phyloP scores from a whole-genome alignment of 2,329 filamentous ascomycete genomes.

The Boeremia lycopersici region DNA sequence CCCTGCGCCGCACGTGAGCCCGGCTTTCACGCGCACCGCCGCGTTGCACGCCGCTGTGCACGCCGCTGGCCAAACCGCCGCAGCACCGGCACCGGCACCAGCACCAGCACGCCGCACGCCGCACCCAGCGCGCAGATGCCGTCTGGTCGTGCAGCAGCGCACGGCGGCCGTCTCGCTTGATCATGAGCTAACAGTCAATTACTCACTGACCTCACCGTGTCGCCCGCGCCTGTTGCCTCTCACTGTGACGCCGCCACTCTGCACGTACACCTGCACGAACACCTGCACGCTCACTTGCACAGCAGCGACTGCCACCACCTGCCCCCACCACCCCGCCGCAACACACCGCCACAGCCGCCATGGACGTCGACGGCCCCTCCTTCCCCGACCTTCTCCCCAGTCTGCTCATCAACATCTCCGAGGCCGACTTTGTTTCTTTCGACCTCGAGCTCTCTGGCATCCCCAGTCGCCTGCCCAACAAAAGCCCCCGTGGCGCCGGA shows the following conservation, averaged over 20 bases:
- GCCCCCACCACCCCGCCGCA: neutral
- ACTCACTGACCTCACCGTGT: slow-evolving; percentile 6
- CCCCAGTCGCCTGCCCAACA: slow-evolving; percentile 47
- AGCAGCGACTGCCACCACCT: neutral
- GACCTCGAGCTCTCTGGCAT: slow-evolving; percentile 73
- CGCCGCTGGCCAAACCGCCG: too few species aligned
- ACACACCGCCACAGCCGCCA: slow-evolving; percentile 36
- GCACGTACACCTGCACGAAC: neutral
- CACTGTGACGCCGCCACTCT: neutral
- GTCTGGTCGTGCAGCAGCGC: neutral
- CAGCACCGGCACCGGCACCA: neutral
- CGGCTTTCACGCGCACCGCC: neutral
- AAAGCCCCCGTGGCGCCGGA: slow-evolving; percentile 40
- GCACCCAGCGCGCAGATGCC: neutral
- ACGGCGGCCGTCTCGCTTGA: slow-evolving; percentile 7
- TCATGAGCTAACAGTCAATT: slow-evolving; percentile 15
- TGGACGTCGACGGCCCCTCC: slow-evolving; percentile 62
- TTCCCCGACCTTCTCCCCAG: slow-evolving; percentile 60
- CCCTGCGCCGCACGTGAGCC: slow-evolving; percentile 8
- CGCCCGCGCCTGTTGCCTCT: neutral
- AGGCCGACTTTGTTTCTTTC: slow-evolving; percentile 66
- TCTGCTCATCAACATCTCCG: slow-evolving; percentile 63
- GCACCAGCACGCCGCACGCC: neutral
- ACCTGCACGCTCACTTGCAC: neutral
- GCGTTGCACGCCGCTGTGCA: too few species aligned